Conservation (phyloP, 805 yeast genomes). For the Saturnispora quitensis region DNA sequence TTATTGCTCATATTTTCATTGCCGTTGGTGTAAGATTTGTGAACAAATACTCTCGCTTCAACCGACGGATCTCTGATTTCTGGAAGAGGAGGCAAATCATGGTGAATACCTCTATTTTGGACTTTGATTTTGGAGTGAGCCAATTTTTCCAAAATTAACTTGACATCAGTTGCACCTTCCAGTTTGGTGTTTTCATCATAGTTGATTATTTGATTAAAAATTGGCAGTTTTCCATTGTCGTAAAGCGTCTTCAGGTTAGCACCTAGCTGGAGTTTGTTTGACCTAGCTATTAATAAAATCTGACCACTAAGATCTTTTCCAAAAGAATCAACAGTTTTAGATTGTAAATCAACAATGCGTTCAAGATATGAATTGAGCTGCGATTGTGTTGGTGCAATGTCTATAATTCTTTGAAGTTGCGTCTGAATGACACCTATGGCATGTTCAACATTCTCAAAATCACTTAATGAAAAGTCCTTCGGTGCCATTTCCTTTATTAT, state of each 20-base stretch:
- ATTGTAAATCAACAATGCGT: neutral
- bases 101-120: conserved; percentile 9
- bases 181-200: conserved; percentile 28
- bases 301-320: conserved; percentile 28
- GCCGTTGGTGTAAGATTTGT: conserved; percentile 61
- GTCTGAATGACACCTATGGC: conserved; percentile 45
- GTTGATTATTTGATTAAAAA: conserved; percentile 46
- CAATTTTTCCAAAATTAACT: conserved; percentile 9
- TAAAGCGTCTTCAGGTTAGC: conserved; percentile 49
- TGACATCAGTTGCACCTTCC: conserved; percentile 14
- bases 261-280: conserved; percentile 49
- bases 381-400: conserved; percentile 46
- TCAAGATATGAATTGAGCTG: conserved; percentile 30
- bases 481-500: neutral
- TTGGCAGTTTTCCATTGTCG: conserved; percentile 35
- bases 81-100: conserved; percentile 53
- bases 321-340: conserved; percentile 2
- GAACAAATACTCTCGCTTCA: conserved; percentile 67
- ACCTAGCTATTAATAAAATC: conserved; percentile 41
- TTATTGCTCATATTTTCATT: conserved; percentile 44
- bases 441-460: conserved; percentile 34
- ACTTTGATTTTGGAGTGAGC: conserved; percentile 11
- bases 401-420: conserved; percentile 39
- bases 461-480: conserved; percentile 9
- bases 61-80: conserved; percentile 49